Conservation (phyloP, 768 basidiomycete species). For the Thelephora ganbajun region DNA sequence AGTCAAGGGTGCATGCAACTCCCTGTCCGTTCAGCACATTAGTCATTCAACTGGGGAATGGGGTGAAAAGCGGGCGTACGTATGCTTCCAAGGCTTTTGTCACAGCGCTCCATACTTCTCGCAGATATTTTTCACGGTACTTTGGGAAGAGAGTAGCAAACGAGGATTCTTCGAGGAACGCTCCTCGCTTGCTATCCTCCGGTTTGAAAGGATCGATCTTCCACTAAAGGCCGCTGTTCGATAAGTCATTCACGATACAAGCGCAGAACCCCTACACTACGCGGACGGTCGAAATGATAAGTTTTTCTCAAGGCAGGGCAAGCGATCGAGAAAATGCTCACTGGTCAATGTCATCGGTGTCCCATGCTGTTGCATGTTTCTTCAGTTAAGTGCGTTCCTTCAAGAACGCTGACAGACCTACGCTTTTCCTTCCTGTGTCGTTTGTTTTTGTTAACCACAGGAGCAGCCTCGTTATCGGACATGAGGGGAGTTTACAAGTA, state of each 20-base stretch:
- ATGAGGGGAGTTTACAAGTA: neutral
- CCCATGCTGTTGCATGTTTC: slow-evolving; percentile 63
- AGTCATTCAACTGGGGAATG: neutral
- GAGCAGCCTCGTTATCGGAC: slow-evolving; percentile 20
- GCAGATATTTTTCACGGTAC: slow-evolving; percentile 92
- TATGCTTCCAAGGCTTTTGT: slow-evolving; percentile 73
- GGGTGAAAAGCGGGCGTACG: slow-evolving; percentile 25
- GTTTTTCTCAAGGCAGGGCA: neutral
- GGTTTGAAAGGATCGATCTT: slow-evolving; percentile 70
- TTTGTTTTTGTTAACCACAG: slow-evolving; percentile 68
- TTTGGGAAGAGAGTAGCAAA: slow-evolving; percentile 98
- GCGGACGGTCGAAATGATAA: slow-evolving; percentile 2
- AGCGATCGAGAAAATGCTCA: slow-evolving; percentile 28
- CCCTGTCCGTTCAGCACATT: slow-evolving; percentile 33
- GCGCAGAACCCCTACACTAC: slow-evolving; percentile 16
- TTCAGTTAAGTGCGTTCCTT: slow-evolving; percentile 6
- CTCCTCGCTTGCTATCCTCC: slow-evolving; percentile 64
- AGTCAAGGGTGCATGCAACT: slow-evolving; percentile 80
- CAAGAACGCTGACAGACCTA: slow-evolving; percentile 26
- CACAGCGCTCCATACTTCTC: slow-evolving; percentile 89
- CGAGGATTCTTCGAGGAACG: slow-evolving; percentile 91
- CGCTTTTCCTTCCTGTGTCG: slow-evolving; percentile 90
- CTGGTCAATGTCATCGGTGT: slow-evolving; percentile 98
- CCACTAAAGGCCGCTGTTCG: slow-evolving; percentile 34
- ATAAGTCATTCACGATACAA: neutral